phyloP scores from a whole-genome alignment of 2,329 filamentous ascomycete genomes.

The Colletotrichum sp. region DNA sequence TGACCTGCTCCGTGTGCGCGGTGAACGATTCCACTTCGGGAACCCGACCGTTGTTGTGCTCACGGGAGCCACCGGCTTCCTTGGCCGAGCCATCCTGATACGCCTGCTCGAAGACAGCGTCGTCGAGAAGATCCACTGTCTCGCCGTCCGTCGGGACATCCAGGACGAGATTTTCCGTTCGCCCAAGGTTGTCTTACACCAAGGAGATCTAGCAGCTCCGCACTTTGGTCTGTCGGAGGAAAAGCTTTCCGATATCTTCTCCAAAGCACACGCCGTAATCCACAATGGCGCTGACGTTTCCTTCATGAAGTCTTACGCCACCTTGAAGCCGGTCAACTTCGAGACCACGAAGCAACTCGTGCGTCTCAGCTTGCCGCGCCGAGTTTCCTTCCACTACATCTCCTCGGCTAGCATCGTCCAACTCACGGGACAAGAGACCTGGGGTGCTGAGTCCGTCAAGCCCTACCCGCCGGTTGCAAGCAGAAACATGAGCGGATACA shows the following conservation, averaged over 20 bases:
- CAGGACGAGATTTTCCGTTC: neutral
- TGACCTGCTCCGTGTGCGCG: neutral
- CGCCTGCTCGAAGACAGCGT: slow-evolving; percentile 30
- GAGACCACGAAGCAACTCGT: slow-evolving; percentile 37
- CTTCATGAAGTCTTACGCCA: slow-evolving; percentile 40
- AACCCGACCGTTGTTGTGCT: slow-evolving; percentile 27
- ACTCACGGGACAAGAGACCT: neutral
- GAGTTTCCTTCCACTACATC: slow-evolving; percentile 34
- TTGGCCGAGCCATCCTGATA: slow-evolving; percentile 39
- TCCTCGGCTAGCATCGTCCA: slow-evolving; percentile 27
- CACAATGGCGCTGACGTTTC: slow-evolving; percentile 53
- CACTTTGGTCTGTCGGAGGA: slow-evolving; percentile 25
- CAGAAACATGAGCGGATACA: slow-evolving; percentile 30
- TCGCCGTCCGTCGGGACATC: slow-evolving; percentile 35
- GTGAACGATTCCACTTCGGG: neutral
- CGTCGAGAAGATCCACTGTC: slow-evolving; percentile 41
- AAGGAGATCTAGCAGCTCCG: neutral
- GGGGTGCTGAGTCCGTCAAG: neutral
- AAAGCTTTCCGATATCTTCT: slow-evolving; percentile 23
- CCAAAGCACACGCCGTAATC: slow-evolving; percentile 47
- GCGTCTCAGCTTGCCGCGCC: slow-evolving; percentile 27
- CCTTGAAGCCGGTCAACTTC: slow-evolving; percentile 39
- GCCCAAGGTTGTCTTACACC: neutral
- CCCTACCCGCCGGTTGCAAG: neutral
- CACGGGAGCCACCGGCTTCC: slow-evolving; percentile 40